Evolutionary conservation across 192 early-diverging fungal species (phyloP), one percentile per base, ranked within the genome.

Genomic region (Coemansia sp.): DNA sequence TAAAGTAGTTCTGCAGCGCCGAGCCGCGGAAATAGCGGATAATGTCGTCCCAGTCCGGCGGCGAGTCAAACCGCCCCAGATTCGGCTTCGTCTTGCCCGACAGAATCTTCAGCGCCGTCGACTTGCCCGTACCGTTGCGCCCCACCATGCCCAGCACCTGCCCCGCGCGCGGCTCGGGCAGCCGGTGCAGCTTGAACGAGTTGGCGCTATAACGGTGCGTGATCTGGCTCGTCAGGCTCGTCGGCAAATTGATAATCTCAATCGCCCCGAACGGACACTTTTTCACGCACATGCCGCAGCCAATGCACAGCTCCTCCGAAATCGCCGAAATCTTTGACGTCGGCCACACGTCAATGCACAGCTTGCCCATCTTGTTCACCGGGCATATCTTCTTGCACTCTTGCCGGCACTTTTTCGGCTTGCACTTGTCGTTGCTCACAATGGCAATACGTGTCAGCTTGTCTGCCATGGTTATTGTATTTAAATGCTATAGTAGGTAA

Each of bases 1-100:
- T 97, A 67, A 98, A 98, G 83, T 94, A 98, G 86, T 97, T 98
- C 77, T 98, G 96, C 74, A 98, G 79, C 80, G 96, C 96, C 31
- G 88, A 91, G 54, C 96, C 96, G 59, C 96, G 91, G 85, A 98
- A 98, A 67, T 95, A 85, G 73, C 90, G 92, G 35, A 98, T 73
- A 60, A 98, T 94, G 68, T 95, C 95, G 71, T 95, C 86, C 95
- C 95, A 97, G 64, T 97, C 93, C 21, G 95, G 93, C 45, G 92
- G 89, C 62, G 88, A 66, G 7, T 85, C 86, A 58, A 84, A 98
- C 27, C 80, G 61, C 23, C 96, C 96, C 77, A 98, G 84, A 70
- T 98, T 98, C 32, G 96, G 96, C 87, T 98, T 98, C 64, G 93
- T 79, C 74, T 91, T 91, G 45, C 95, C 94, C 14, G 91, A 85